Evolutionary conservation across 768 basidiomycete genomes (phyloP).

Genomic region (Naganishia vaughanmartiniae): DNA sequence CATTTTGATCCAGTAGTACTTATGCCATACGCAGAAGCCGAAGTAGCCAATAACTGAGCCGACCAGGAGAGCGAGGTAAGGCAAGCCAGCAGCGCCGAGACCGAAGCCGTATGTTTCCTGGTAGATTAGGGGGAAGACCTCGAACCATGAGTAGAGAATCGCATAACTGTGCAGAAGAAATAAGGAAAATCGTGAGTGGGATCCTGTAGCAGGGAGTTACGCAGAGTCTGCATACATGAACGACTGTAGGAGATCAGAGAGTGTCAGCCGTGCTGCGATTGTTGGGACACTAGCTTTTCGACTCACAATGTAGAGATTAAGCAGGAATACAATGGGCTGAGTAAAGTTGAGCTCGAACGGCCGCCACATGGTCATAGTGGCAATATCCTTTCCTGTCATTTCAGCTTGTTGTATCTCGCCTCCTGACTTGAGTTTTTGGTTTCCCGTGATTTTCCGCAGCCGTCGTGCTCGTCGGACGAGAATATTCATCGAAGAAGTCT

Average conservation of each 20-base stretch:
- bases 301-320: conserved; percentile 45
- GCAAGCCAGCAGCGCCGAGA: conserved; percentile 36
- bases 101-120: conserved; percentile 39
- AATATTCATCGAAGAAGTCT: conserved; percentile 50
- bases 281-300: not conserved
- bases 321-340: conserved; percentile 48
- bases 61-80: conserved; percentile 44
- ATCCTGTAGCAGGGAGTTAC: not conserved
- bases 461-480: conserved; percentile 51
- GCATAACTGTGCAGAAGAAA: conserved; percentile 9
- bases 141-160: conserved; percentile 44
- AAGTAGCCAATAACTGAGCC: conserved; percentile 34
- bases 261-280: not conserved
- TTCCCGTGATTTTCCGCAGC: conserved; percentile 52
- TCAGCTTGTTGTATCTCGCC: conserved; percentile 44
- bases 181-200: not conserved
- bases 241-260: not conserved
- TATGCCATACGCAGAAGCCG: conserved; percentile 34
- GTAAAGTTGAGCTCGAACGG: conserved; percentile 44
- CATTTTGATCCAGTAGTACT: conserved; percentile 11
- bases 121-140: conserved; percentile 49
- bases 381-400: conserved; percentile 37
- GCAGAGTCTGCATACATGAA: not conserved
- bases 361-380: conserved; percentile 39
- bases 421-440: conserved; percentile 44